phyloP scores from a whole-genome alignment of 1,284 basidiomycete species.

The Taiwanofungus camphoratus region DNA sequence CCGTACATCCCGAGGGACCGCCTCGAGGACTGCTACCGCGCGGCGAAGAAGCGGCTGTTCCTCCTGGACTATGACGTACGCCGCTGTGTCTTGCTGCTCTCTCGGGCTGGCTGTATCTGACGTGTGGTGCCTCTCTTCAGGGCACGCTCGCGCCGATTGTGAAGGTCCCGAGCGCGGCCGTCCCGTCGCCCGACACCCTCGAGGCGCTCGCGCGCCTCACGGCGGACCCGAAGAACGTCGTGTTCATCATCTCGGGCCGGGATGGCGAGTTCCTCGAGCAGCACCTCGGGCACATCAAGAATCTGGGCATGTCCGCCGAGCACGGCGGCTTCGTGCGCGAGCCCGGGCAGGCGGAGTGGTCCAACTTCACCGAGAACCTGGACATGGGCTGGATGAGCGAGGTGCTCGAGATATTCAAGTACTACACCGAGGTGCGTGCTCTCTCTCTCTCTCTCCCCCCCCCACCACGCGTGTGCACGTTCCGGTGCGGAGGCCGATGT shows the following conservation, averaged over 20 bases:
- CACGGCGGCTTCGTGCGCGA: constrained; percentile 91
- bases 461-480: constrained; percentile 3
- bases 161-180: constrained; percentile 85
- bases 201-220: constrained; percentile 70
- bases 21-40: constrained; percentile 62
- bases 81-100: constrained; percentile 13
- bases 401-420: constrained; percentile 92
- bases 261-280: constrained; percentile 89
- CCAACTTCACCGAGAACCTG: constrained; percentile 83
- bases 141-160: constrained; percentile 97
- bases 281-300: constrained; percentile 82
- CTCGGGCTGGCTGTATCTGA: neutral
- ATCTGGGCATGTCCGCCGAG: constrained; percentile 91
- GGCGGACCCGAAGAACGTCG: constrained; percentile 81
- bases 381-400: constrained; percentile 99
- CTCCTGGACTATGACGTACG: constrained; percentile 95
- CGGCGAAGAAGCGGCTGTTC: constrained; percentile 81
- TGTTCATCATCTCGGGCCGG: constrained; percentile 98
- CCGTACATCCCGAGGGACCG: constrained; percentile 73
- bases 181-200: constrained; percentile 76
- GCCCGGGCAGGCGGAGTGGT: constrained; percentile 67
- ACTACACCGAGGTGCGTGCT: constrained; percentile 79
- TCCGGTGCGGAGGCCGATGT: neutral
- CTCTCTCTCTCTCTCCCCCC: no score
- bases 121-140: constrained; percentile 38